Evolutionary conservation across 2,329 filamentous ascomycete genomes (phyloP).

Genomic region (Didymella segeticola): DNA sequence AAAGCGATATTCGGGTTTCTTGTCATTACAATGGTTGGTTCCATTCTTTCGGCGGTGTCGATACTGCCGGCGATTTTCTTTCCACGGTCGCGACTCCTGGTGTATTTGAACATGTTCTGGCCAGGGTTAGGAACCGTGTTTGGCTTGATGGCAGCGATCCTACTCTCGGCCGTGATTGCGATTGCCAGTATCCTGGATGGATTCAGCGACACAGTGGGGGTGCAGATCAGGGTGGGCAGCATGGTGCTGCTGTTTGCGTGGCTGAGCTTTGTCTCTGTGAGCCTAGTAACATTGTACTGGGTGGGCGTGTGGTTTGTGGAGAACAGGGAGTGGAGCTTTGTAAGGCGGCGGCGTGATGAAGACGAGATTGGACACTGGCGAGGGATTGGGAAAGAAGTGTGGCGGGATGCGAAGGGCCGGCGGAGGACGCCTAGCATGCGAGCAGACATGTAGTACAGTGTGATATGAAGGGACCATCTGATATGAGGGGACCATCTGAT

Average conservation of each 20-base stretch:
- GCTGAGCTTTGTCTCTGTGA: slow-evolving; percentile 23
- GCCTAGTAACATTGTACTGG: slow-evolving; percentile 28
- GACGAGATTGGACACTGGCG: slow-evolving; percentile 34
- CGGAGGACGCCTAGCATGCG: slow-evolving; percentile 9
- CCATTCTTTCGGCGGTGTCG: slow-evolving; percentile 17
- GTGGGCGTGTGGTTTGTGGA: slow-evolving; percentile 36
- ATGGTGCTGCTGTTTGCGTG: slow-evolving; percentile 27
- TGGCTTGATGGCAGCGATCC: slow-evolving; percentile 22
- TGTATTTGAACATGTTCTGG: slow-evolving; percentile 29
- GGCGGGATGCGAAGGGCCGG: slow-evolving; percentile 23
- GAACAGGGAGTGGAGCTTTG: slow-evolving; percentile 25
- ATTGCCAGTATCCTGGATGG: slow-evolving; percentile 7
- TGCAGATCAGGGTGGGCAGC: slow-evolving; percentile 17
- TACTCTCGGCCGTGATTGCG: slow-evolving; percentile 20
- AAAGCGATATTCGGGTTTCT: slow-evolving; percentile 27
- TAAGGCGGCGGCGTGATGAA: slow-evolving; percentile 22
- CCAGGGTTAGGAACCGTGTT: slow-evolving; percentile 15
- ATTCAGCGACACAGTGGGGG: slow-evolving; percentile 17
- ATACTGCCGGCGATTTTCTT: slow-evolving; percentile 29
- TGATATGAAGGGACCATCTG: too few relatives aligned
- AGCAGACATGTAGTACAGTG: neutral
- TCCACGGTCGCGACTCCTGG: slow-evolving; percentile 27
- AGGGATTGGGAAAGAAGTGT: slow-evolving; percentile 22
- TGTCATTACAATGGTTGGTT: slow-evolving; percentile 23
- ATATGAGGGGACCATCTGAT: too few relatives aligned